Evolutionary conservation across 345 rosid species (phyloP).

Genomic region (Ailanthus altissimus): DNA sequence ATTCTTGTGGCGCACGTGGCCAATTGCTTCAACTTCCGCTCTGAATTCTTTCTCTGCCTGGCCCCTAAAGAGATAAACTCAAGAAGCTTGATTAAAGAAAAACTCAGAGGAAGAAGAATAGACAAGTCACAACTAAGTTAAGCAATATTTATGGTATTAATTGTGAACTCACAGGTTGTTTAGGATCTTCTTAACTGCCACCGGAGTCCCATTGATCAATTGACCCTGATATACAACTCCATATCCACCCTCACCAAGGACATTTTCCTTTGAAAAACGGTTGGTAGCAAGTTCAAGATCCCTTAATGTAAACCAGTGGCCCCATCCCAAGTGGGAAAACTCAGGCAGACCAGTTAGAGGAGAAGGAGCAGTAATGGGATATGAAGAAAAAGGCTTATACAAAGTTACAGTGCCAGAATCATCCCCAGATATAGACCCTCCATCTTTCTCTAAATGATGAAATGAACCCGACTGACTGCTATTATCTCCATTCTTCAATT

Average conservation of each 20-base stretch:
- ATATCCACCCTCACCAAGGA: conserved; percentile 83
- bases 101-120: conserved; percentile 5
- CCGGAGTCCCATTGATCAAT: conserved; percentile 69
- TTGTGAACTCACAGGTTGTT: conserved; percentile 63
- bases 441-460: conserved; percentile 59
- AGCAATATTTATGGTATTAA: background rate
- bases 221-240: conserved; percentile 74
- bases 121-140: background rate
- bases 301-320: conserved; percentile 85
- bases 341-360: conserved; percentile 72
- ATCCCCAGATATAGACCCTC: conserved; percentile 74
- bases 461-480: conserved; percentile 62
- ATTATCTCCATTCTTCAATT: conserved; percentile 56
- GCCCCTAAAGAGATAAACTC: conserved; percentile 45
- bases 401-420: conserved; percentile 51
- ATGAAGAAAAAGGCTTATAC: conserved; percentile 66
- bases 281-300: conserved; percentile 80
- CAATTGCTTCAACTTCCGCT: conserved; percentile 83
- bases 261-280: conserved; percentile 68
- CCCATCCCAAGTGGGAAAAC: conserved; percentile 84
- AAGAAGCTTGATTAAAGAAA: conserved; percentile 1
- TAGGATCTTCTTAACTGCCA: conserved; percentile 75
- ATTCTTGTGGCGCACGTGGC: conserved; percentile 85
- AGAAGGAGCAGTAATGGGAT: conserved; percentile 70
- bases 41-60: conserved; percentile 87